Percentiles rank a stretch among this genome's conserved stretches.
Conservation (phyloP, 2,329 filamentous ascomycete genomes). For the Hypoxylon sp. region DNA sequence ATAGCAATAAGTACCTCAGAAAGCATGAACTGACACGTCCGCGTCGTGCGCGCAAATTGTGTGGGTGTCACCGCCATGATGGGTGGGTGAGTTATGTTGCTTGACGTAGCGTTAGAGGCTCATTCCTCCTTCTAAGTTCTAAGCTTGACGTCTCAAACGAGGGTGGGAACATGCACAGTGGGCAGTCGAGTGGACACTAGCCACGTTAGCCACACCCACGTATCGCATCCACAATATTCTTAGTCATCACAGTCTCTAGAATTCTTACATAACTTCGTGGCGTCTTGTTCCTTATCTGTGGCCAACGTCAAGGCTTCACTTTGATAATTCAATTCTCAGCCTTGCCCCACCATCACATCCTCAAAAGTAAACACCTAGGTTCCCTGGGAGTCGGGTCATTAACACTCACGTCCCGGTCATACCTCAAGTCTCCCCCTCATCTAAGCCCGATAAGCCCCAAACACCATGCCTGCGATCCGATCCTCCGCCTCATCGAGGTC, state of each 20-base stretch:
- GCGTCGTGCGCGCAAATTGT: conserved; percentile 86
- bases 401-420: conserved; percentile 11
- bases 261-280: conserved; percentile 9
- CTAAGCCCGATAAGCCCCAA: conserved; percentile 1
- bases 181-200: conserved; percentile 27
- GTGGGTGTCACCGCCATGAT: conserved; percentile 92
- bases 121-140: conserved; percentile 53
- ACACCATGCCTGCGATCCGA: conserved; percentile 78
- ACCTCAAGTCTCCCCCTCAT: neutral
- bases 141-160: conserved; percentile 47
- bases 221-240: conserved; percentile 13
- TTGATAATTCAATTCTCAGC: conserved; percentile 44
- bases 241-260: conserved; percentile 39
- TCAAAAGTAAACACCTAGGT: conserved; percentile 24
- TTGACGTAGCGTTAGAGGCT: conserved; percentile 50
- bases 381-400: conserved; percentile 1
- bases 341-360: conserved; percentile 53
- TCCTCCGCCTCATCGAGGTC: conserved; percentile 75
- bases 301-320: conserved; percentile 39
- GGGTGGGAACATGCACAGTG: conserved; percentile 22
- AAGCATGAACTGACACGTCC: conserved; percentile 74
- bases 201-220: conserved; percentile 38
- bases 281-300: conserved; percentile 5
- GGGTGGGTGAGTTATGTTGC: conserved; percentile 63
- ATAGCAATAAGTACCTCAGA: conserved; percentile 20